These are phyloP conservation scores for Rhododendron vialii DNA, from an alignment of 148 eudicot genomes.

Conservation along the genomic window DNA sequence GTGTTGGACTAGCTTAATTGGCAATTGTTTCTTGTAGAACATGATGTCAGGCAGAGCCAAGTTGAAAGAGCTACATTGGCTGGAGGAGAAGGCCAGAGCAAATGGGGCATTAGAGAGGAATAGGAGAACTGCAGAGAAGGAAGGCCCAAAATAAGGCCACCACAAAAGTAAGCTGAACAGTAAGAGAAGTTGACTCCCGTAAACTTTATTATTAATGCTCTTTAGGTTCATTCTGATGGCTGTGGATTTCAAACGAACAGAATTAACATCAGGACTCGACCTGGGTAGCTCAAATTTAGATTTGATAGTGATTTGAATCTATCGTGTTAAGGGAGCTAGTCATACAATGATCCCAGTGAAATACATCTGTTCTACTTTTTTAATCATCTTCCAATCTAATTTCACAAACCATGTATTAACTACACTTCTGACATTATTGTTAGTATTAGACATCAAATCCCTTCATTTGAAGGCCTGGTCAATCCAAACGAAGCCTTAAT, in stretches of 20 bases:
- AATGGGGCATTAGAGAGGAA: conserved; percentile 69
- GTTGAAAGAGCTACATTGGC: conserved; percentile 49
- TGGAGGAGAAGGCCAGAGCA: conserved; percentile 72
- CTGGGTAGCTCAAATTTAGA: no score
- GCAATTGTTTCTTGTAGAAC: conserved; percentile 31
- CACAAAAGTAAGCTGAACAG: conserved; percentile 72
- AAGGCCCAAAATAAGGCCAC: conserved; percentile 72
- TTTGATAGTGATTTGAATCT: no score
- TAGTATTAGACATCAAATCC: no score
- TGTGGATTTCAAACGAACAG: no score
- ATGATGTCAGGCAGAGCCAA: conserved; percentile 14
- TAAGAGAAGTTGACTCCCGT: conserved; percentile 52
- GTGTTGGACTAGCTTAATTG: conserved; percentile 5
- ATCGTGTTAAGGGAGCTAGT: no score
- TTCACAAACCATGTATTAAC: not conserved
- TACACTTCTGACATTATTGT: no score
- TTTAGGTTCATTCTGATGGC: not conserved
- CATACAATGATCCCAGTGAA: no score
- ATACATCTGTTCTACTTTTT: no score
- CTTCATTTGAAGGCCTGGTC: no score
- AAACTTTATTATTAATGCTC: not conserved
- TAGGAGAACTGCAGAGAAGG: conserved; percentile 58
- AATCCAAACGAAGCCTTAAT: no score
- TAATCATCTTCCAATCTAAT: not conserved
- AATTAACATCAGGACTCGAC: no score